Evolutionary conservation across 805 yeast genomes (phyloP).

Genomic region (Metschnikowia cubensis): DNA sequence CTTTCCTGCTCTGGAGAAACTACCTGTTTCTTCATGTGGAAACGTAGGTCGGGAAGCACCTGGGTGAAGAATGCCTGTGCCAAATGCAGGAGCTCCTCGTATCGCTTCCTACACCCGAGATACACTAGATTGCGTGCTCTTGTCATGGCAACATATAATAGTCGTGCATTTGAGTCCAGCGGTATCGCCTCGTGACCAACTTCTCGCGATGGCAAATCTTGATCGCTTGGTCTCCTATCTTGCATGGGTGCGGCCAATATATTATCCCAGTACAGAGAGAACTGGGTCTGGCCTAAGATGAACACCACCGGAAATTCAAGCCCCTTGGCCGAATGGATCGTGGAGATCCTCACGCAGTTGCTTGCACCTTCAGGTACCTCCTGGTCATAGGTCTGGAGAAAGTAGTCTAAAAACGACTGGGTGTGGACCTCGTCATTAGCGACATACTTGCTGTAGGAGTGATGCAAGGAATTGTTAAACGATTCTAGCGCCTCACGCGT

Average conservation of each 20-base stretch:
- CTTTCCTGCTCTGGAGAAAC: neutral
- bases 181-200: neutral
- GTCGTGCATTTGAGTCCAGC: slow-evolving; percentile 18
- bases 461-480: slow-evolving; percentile 16
- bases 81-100: slow-evolving; percentile 4
- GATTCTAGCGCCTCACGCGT: slow-evolving; percentile 11
- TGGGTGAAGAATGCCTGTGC: slow-evolving; percentile 4
- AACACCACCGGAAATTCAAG: slow-evolving; percentile 70
- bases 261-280: slow-evolving; percentile 12
- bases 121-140: slow-evolving; percentile 52
- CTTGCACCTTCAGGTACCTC: slow-evolving; percentile 25
- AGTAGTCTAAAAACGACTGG: slow-evolving; percentile 32
- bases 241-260: neutral
- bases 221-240: neutral
- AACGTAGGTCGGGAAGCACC: slow-evolving; percentile 5
- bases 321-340: slow-evolving; percentile 74
- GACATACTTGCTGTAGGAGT: slow-evolving; percentile 9
- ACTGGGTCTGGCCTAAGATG: slow-evolving; percentile 23
- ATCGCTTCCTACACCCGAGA: slow-evolving; percentile 17
- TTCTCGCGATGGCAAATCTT: neutral
- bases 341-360: slow-evolving; percentile 50
- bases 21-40: neutral
- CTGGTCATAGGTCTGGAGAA: slow-evolving; percentile 39
- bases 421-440: slow-evolving; percentile 6
- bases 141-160: slow-evolving; percentile 63